phyloP scores from a whole-genome alignment of 2,329 filamentous ascomycete genomes.

The Sclerotinia sclerotiorum region DNA sequence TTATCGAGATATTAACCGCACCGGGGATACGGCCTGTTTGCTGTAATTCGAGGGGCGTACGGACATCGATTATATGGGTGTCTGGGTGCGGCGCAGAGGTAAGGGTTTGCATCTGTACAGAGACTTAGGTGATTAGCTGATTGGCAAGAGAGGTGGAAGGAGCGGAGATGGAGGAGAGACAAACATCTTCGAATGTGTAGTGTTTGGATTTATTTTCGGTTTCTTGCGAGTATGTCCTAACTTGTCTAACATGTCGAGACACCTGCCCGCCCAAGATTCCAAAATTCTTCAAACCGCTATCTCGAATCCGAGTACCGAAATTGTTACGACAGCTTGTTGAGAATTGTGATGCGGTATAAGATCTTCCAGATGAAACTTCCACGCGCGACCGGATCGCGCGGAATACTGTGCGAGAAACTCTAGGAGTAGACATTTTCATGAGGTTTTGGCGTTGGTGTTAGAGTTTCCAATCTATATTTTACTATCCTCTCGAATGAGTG shows the following conservation, averaged over 20 bases:
- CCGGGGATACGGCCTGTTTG: slow-evolving; percentile 72
- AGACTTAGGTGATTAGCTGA: neutral
- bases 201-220: neutral
- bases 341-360: neutral
- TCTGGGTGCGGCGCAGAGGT: neutral
- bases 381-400: neutral
- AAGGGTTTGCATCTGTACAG: neutral
- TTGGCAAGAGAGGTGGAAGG: neutral
- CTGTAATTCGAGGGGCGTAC: slow-evolving; percentile 67
- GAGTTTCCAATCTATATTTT: neutral
- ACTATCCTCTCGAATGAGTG: neutral
- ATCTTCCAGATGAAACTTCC: neutral
- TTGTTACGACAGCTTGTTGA: neutral
- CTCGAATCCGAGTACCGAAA: neutral
- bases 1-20: slow-evolving; percentile 79
- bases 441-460: too few relatives aligned
- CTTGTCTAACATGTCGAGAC: neutral
- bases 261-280: neutral
- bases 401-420: neutral
- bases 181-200: slow-evolving; percentile 15
- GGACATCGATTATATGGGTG: slow-evolving; percentile 51
- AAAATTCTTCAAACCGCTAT: neutral
- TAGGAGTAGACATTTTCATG: neutral
- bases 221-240: neutral
- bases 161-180: neutral